Base-by-base conservation (phyloP, 2,329 filamentous ascomycete species). In the Escovopsis sp. region DNA sequence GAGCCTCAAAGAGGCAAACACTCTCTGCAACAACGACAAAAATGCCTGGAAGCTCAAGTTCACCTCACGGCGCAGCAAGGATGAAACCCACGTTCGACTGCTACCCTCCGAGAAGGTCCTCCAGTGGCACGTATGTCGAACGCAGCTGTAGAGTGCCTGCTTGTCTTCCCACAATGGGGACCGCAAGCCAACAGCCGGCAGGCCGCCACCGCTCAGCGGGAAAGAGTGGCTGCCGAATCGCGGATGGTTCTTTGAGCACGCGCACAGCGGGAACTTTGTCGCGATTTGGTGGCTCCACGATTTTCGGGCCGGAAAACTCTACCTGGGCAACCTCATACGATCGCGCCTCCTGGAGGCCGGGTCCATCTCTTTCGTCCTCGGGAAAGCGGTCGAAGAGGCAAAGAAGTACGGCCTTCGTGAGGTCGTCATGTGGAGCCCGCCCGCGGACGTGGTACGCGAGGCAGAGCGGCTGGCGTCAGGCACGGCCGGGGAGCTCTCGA, bases 211-310 rank as follows among this genome's bases (percentile, higher is more conserved):
- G n/a, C n/a, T n/a, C n/a, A n/a, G n/a, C n/a, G n/a, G n/a, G n/a
- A n/a, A n/a, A n/a, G n/a, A n/a, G n/a, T n/a, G n/a, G n/a, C n/a
- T n/a, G n/a, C n/a, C n/a, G n/a, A n/a, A n/a, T n/a, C n/a, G n/a
- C n/a, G n/a, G 25, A 39, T 12, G 8, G 5, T 20, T 4, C 3
- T 20, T 20, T 4, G 20, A 20, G 20, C 4, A 20, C 20, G 4
- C 20, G 2, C 3, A 4, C 20, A 20, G 20, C 20, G 15, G 14
- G 35, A 12, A 46, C 41, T 34, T 45, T 15, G 46, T 54, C 31
- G 61, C 54, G 56, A 47, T 53, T 11, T 60, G 55, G 51, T 65
- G 61, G 61, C 48, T 53, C 32, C 60, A 60, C 43, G 57, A 64
- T 46, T 59, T 55, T 46, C 49, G 52, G 31, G 45, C 29, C 4